These are phyloP conservation scores for Heimioporus punctisporus DNA, from an alignment of 1,284 basidiomycete species.

Conservation along the genomic window DNA sequence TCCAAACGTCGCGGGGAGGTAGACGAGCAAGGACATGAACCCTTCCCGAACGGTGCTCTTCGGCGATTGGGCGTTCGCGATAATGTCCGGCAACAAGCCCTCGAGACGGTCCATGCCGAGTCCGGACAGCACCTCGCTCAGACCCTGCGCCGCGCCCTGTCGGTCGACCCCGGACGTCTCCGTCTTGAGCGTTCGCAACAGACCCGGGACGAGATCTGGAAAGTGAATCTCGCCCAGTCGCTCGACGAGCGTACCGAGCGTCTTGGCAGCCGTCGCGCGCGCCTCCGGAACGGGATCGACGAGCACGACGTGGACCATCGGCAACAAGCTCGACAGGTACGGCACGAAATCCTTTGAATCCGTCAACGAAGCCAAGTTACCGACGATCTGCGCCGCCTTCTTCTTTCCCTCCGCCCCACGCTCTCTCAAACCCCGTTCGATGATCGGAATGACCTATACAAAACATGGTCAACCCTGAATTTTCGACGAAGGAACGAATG, in stretches of 20 bases:
- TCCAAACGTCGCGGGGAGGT: slow-evolving; percentile 96
- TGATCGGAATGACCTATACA: slow-evolving; percentile 87
- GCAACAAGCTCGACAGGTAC: slow-evolving; percentile 87
- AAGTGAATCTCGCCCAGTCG: slow-evolving; percentile 95
- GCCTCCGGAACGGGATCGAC: slow-evolving; percentile 98
- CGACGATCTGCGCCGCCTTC: slow-evolving; percentile 97
- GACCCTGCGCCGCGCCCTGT: slow-evolving; percentile 97
- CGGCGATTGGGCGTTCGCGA: slow-evolving; percentile 89
- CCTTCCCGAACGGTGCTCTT: slow-evolving; percentile 95
- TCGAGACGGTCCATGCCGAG: slow-evolving; percentile 98
- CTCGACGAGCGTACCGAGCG: slow-evolving; percentile 97
- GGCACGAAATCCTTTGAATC: slow-evolving; percentile 98
- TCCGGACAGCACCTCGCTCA: slow-evolving; percentile 95
- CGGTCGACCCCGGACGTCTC: slow-evolving; percentile 97
- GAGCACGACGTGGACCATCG: slow-evolving; percentile 91
- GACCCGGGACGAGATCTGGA: slow-evolving; percentile 93
- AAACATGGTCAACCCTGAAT: not conserved
- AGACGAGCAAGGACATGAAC: slow-evolving; percentile 98
- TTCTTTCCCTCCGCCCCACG: slow-evolving; percentile 94
- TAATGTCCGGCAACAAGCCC: slow-evolving; percentile 93
- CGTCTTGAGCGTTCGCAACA: slow-evolving; percentile 90
- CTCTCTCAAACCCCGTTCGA: slow-evolving; percentile 93
- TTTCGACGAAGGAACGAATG: not conserved
- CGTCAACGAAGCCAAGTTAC: slow-evolving; percentile 94
- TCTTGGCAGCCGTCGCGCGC: slow-evolving; percentile 95